phyloP scores from a whole-genome alignment of 1,139 yeast genomes.

The Diutina rugosa region DNA sequence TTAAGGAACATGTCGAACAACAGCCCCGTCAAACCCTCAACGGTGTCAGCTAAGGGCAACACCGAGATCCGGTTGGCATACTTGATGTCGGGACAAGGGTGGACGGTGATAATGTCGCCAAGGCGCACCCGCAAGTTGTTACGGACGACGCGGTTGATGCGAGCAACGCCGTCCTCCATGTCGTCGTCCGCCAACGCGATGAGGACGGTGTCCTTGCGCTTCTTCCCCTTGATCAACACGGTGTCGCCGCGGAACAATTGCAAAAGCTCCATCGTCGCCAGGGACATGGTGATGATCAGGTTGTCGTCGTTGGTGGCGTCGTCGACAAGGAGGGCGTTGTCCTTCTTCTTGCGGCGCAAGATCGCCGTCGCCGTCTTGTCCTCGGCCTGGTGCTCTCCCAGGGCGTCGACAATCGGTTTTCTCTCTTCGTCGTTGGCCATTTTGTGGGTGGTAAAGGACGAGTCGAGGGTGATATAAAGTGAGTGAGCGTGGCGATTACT shows the following conservation, averaged over 20 bases:
- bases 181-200: constrained; percentile 95
- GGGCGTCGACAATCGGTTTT: constrained; percentile 32
- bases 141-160: constrained; percentile 92
- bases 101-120: constrained; percentile 84
- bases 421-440: constrained; percentile 7
- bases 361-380: constrained; percentile 97
- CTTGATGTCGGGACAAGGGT: constrained; percentile 96
- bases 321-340: constrained; percentile 83
- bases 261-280: constrained; percentile 88
- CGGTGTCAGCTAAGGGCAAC: constrained; percentile 93
- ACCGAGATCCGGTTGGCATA: constrained; percentile 91
- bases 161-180: constrained; percentile 88
- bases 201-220: constrained; percentile 95
- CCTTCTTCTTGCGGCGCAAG: constrained; percentile 95
- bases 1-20: constrained; percentile 90
- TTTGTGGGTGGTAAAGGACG: background rate
- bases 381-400: constrained; percentile 36
- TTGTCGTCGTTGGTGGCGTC: constrained; percentile 97
- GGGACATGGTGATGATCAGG: constrained; percentile 88
- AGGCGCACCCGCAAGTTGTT: constrained; percentile 88
- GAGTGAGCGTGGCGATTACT: background rate
- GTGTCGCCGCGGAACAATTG: constrained; percentile 98
- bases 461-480: background rate
- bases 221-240: constrained; percentile 93
- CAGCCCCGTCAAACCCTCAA: constrained; percentile 97